Conservation (phyloP, 106 monocot species). For the Acorus calamus region DNA sequence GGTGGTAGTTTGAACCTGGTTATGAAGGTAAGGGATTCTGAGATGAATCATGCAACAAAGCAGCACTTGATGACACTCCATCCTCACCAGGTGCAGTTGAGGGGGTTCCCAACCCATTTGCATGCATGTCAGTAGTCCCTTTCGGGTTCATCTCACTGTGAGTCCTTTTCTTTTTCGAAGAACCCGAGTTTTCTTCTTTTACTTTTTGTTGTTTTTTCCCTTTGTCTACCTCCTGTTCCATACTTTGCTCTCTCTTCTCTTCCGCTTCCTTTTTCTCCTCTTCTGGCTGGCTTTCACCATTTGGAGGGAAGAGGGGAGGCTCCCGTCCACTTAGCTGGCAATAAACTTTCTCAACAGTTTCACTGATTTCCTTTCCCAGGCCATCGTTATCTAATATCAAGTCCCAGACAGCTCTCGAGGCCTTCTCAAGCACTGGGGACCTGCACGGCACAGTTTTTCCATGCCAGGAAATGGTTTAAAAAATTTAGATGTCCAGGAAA, state of each 20-base stretch:
- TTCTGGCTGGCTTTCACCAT: not conserved
- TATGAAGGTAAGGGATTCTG: no score
- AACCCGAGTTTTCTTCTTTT: conserved; percentile 11
- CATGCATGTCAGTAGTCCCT: conserved; percentile 2
- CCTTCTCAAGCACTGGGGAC: conserved; percentile 86
- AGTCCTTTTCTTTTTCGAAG: conserved; percentile 30
- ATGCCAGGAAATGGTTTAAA: not conserved
- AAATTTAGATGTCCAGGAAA: no score
- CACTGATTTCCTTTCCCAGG: conserved; percentile 81
- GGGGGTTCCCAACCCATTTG: conserved; percentile 4
- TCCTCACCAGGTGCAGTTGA: no score
- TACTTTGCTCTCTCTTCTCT: conserved; percentile 8
- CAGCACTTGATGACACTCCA: no score
- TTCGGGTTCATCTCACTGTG: conserved; percentile 22
- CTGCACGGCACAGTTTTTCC: conserved; percentile 27
- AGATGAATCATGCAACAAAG: no score
- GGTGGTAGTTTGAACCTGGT: no score
- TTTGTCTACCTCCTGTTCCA: conserved; percentile 14
- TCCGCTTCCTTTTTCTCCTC: conserved; percentile 10
- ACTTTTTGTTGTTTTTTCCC: no score
- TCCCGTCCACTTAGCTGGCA: conserved; percentile 50
- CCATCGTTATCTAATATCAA: conserved; percentile 60
- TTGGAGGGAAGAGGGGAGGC: conserved; percentile 9
- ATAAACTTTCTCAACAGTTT: conserved; percentile 70
- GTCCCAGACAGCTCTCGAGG: conserved; percentile 92